These are phyloP conservation scores for Metschnikowia shivogae DNA, from an alignment of 805 yeast genomes.

Conservation along the genomic window DNA sequence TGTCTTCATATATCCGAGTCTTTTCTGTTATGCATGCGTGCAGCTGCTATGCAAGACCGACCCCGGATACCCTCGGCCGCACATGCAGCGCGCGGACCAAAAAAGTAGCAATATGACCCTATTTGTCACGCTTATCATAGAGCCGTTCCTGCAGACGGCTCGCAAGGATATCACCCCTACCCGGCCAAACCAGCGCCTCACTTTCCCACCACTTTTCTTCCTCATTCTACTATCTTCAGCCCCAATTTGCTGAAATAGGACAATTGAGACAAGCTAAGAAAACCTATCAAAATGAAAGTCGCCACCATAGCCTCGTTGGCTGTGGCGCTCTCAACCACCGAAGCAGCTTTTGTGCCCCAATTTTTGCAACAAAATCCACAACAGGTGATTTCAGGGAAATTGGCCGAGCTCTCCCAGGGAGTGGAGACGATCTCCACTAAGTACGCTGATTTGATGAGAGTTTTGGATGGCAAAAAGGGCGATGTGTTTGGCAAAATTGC, in stretches of 20 bases:
- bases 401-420: conserved; percentile 9
- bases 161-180: not conserved
- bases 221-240: not conserved
- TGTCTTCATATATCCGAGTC: too few species aligned
- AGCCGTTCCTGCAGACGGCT: conserved; percentile 5
- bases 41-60: not conserved
- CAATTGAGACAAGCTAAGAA: not conserved
- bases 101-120: not conserved
- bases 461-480: conserved; percentile 16
- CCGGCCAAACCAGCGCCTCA: not conserved
- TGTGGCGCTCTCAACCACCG: conserved; percentile 12
- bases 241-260: not conserved
- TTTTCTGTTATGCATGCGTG: not conserved
- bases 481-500: conserved; percentile 46
- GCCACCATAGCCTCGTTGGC: conserved; percentile 11
- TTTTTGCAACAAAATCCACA: conserved; percentile 9
- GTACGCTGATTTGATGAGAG: conserved; percentile 12
- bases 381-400: conserved; percentile 10
- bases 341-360: conserved; percentile 15
- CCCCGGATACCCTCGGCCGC: not conserved
- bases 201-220: not conserved
- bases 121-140: conserved; percentile 3
- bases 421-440: conserved; percentile 12
- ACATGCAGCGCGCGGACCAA: not conserved
- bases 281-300: conserved; percentile 6